These are phyloP conservation scores for Skeletonema costatum DNA, from an alignment of 108 stramenopile species.

Conservation along the genomic window DNA sequence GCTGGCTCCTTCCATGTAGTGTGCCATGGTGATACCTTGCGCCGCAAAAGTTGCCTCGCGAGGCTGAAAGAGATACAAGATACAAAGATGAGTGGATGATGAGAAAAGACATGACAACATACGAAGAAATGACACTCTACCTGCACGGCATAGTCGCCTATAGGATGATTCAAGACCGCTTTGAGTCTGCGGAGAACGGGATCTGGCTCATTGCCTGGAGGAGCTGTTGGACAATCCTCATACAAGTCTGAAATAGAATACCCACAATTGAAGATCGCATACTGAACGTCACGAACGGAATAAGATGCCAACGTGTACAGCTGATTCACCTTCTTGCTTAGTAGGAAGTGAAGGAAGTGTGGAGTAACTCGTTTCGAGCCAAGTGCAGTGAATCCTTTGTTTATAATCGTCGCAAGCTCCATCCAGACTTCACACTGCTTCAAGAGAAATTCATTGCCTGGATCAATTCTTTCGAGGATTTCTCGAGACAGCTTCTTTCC, in stretches of 20 bases:
- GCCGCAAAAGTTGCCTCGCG: conserved; percentile 57
- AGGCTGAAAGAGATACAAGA: conserved; percentile 4
- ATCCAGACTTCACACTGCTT: conserved; percentile 42
- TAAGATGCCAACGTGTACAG: conserved; percentile 51
- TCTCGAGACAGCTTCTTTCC: conserved; percentile 20
- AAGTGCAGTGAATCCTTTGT: conserved; percentile 54
- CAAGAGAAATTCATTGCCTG: conserved; percentile 33
- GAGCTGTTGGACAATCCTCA: conserved; percentile 39
- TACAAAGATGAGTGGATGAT: neutral
- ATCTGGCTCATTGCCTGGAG: conserved; percentile 53
- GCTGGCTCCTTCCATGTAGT: conserved; percentile 55
- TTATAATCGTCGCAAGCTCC: conserved; percentile 47
- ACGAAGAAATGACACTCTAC: neutral
- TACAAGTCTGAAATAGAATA: conserved; percentile 43
- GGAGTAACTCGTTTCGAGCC: conserved; percentile 51
- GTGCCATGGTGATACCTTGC: conserved; percentile 62
- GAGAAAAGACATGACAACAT: neutral
- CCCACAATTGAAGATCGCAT: conserved; percentile 54
- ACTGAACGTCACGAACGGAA: conserved; percentile 62
- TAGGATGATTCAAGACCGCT: conserved; percentile 58
- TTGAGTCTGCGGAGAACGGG: conserved; percentile 56
- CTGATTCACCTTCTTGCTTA: conserved; percentile 36
- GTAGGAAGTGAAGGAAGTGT: conserved; percentile 51
- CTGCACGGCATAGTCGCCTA: conserved; percentile 62
- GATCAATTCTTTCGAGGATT: conserved; percentile 43